Base-by-base conservation (phyloP, 1,139 yeast species). In the Debaryomyces udenii region DNA sequence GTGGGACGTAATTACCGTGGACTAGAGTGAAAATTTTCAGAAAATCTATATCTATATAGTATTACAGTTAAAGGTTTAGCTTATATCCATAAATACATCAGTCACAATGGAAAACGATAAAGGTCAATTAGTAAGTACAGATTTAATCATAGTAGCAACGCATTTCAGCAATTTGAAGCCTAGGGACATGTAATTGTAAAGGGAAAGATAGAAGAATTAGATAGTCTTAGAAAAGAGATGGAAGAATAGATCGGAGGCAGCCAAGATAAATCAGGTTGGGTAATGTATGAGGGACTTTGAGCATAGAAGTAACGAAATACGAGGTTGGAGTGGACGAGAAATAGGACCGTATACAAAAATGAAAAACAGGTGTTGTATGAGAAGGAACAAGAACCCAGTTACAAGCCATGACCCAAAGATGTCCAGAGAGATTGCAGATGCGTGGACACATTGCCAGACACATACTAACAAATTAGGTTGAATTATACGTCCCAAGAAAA, bases 401-500 rank as follows among this genome's bases (percentile, higher is more conserved):
- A n/a, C n/a, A n/a, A n/a, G n/a, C n/a, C n/a, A n/a, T n/a, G n/a
- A n/a, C n/a, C n/a, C n/a, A n/a, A n/a, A n/a, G n/a, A n/a, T n/a
- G n/a, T n/a, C n/a, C n/a, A n/a, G n/a, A 20, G 22, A 5, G 7
- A 20, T 5, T 20, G 22, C 28, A 26, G 9, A 26, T 26, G 28
- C 28, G 28, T 26, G 14, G 28, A 6, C 14, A 26, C 11, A 26
- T 5, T 4, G 14, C 14, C 10, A 20, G 6, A 32, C 34, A 10
- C 15, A 42, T 65, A 66, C 72, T 65, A 68, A 65, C 70, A 26
- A 11, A 11, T 26, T 26, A 89, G 96, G 96, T 93, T 79, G 99
- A 94, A 85, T 91, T 93, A 79, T 93, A 93, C 96, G 96, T 93
- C 79, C 99, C 99, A 83, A 89, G 99, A 87, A 93, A 93, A 84